Conservation (phyloP, 164 flowering plant species). For the Umbilicus rupestris region DNA sequence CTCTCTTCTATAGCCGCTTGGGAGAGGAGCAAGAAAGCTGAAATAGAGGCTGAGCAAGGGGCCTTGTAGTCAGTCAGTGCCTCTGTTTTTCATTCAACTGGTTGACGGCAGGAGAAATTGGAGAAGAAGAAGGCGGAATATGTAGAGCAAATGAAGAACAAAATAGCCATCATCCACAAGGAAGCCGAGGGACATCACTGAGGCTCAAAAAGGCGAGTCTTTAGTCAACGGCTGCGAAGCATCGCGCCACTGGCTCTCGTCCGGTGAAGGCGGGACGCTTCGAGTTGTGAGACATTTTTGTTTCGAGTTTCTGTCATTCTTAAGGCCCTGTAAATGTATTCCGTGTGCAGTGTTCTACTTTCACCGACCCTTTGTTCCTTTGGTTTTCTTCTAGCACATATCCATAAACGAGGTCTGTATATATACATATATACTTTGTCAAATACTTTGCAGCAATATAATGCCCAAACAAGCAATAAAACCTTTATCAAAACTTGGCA, state of each 20-base stretch:
- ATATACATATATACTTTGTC: no score
- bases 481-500: no score
- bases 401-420: no score
- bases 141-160: conserved; percentile 73
- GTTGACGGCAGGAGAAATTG: conserved; percentile 46
- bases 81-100: not conserved
- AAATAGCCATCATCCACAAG: conserved; percentile 61
- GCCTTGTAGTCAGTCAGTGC: no score
- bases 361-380: not conserved
- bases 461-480: no score
- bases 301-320: not conserved
- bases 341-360: not conserved
- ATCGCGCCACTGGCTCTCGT: conserved; percentile 61
- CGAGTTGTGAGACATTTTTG: not conserved
- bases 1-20: conserved; percentile 41
- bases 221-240: conserved; percentile 77
- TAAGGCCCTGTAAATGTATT: not conserved
- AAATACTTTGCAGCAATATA: no score
- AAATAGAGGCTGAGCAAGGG: conserved; percentile 50
- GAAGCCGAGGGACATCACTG: conserved; percentile 71
- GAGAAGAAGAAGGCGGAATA: conserved; percentile 80
- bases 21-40: conserved; percentile 68
- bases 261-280: conserved; percentile 19
- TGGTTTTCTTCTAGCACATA: not conserved
- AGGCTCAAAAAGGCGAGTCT: conserved; percentile 75